Percentiles rank a stretch among this genome's conserved stretches.
These are phyloP conservation scores for Coemansia aciculifera DNA, from an alignment of 192 early-diverging fungal genomes.

Conservation along the genomic window DNA sequence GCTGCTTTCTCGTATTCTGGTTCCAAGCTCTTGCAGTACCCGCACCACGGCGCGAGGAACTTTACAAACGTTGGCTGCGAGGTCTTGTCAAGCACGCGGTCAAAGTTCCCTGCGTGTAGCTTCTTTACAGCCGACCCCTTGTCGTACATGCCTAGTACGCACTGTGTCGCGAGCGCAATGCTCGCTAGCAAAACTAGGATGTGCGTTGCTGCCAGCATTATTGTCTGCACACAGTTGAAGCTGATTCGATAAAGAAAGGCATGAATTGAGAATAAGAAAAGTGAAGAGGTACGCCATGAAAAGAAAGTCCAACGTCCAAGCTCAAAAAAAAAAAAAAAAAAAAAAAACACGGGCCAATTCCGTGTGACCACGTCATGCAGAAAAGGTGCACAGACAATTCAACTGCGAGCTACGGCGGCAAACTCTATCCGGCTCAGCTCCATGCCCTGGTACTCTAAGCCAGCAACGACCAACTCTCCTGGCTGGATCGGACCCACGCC, in stretches of 20 bases:
- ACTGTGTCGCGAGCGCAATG: constrained; percentile 13
- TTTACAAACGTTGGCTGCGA: constrained; percentile 81
- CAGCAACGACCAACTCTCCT: constrained; percentile 80
- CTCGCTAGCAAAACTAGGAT: constrained; percentile 12
- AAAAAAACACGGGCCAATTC: neutral
- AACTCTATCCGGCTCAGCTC: constrained; percentile 52
- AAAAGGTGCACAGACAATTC: neutral
- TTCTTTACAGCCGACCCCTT: constrained; percentile 59
- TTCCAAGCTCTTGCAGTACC: constrained; percentile 84
- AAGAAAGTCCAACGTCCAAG: neutral
- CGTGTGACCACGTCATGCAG: neutral
- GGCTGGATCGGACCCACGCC: constrained; percentile 82
- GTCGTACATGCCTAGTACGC: constrained; percentile 57
- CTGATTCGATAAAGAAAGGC: neutral
- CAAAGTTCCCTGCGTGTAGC: constrained; percentile 66
- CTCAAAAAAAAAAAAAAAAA: neutral
- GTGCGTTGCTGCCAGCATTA: neutral
- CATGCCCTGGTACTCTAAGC: constrained; percentile 55
- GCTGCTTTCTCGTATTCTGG: constrained; percentile 92
- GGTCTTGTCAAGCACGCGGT: constrained; percentile 58
- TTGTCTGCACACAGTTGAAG: neutral
- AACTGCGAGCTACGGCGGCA: constrained; percentile 29
- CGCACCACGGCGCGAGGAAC: constrained; percentile 98
- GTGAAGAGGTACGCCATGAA: neutral
- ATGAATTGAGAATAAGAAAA: neutral